Base-by-base conservation (phyloP, 208 protist species). In the Leishmania guyanensis region DNA sequence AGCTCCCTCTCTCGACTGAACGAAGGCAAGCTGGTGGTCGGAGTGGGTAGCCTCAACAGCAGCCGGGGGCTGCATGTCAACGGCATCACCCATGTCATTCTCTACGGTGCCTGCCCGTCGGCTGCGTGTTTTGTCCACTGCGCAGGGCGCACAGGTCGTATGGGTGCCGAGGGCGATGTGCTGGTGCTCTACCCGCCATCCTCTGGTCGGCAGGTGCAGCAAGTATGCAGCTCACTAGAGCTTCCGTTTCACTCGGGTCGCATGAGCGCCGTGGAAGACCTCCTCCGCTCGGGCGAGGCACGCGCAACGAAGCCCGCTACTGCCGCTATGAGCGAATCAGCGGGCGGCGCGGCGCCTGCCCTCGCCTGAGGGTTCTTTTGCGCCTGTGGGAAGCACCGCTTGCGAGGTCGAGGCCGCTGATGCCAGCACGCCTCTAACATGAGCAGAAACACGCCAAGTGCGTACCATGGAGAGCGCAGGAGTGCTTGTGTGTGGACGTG, bases 61-160 rank as follows among this genome's bases (percentile, higher is more conserved):
- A 92, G 91, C 54, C 92, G 95, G 9, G 95, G 95, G 16, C 86
- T 98, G 73, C 95, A 98, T 83, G 88, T 98, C 10, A 90, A 90
- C 64, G 87, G 83, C 64, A 84, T 98, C 75, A 94, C 93, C 0
- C 95, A 98, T 77, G 93, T 98, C 53, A 86, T 98, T 36, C 72
- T 98, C n/a, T 95, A 93, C 77, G 93, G 93, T 9, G 82, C 79
- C 26, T 94, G 87, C 58, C 92, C 93, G 10, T 62, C 90, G 2
- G 56, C 92, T 1, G 84, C 91, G 17, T 39, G 85, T 22, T 98
- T 98, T 87, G 90, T 96, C 51, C 95, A 98, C 88, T 96, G 93
- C 62, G 95, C 93, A 6, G 95, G 95, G 1, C 93, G 95, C 53
- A 98, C 95, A 0, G 95, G 95, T 0, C 93, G 95, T 33, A 96